A percentile compares a stretch with the other conserved stretches of the same genome.
Evolutionary conservation across 306 rosid species (phyloP).

Genomic region (Urtica urens): DNA sequence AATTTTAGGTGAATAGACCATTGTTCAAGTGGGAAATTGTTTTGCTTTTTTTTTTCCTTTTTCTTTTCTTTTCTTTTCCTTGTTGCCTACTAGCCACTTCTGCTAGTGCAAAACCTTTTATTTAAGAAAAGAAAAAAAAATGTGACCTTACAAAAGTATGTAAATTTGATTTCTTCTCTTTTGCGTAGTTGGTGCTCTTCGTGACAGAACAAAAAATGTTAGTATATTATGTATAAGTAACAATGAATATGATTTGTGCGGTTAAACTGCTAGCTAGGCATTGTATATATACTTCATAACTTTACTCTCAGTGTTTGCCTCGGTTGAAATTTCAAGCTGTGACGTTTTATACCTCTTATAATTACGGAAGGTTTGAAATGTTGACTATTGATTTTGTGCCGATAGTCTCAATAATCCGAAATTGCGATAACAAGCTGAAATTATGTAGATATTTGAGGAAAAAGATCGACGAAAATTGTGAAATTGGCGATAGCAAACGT

Average conservation of each 20-base stretch:
- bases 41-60: conserved; percentile 13
- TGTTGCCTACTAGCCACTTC: neutral
- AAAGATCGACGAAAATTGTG: too few species aligned
- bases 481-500: too few species aligned
- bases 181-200: conserved; percentile 6
- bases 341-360: too few species aligned
- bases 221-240: neutral
- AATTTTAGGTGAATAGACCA: conserved; percentile 35
- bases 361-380: too few species aligned
- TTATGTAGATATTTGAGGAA: too few species aligned
- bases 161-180: conserved; percentile 2
- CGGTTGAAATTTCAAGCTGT: too few species aligned
- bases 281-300: neutral
- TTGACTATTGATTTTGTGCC: too few species aligned
- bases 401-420: too few species aligned
- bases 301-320: neutral
- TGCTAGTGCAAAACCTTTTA: conserved; percentile 25
- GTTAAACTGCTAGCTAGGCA: neutral
- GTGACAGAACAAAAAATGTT: too few species aligned
- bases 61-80: conserved; percentile 7
- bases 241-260: neutral
- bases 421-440: too few species aligned
- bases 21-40: conserved; percentile 17
- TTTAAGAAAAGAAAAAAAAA: too few species aligned
- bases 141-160: conserved; percentile 9